Conservation (phyloP, 768 basidiomycete species). For the Roridomyces roridus region DNA sequence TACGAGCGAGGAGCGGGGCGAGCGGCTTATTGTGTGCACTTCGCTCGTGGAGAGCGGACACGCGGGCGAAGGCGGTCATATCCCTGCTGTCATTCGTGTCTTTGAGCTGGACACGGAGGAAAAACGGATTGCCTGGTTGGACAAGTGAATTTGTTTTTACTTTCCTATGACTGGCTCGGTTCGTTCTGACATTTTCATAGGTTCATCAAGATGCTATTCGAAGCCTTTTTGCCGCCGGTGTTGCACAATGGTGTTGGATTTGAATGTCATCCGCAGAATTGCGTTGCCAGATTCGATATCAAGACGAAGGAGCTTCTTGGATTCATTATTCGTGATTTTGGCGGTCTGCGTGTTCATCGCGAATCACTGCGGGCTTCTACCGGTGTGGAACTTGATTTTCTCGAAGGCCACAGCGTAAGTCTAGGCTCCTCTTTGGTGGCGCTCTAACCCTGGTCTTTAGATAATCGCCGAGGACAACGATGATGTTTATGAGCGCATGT, state of each 20-base stretch:
- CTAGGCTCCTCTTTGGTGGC: background rate
- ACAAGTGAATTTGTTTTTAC: constrained; percentile 41
- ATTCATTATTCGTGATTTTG: constrained; percentile 65
- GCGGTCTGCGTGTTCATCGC: constrained; percentile 59
- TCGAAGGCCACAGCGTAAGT: constrained; percentile 47
- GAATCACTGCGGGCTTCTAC: constrained; percentile 56
- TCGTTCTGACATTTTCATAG: constrained; percentile 32
- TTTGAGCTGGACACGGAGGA: constrained; percentile 59
- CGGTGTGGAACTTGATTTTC: constrained; percentile 53
- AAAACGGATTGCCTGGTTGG: constrained; percentile 55
- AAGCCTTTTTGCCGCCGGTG: constrained; percentile 62
- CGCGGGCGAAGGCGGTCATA: constrained; percentile 47
- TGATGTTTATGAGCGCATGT: constrained; percentile 63
- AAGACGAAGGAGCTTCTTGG: constrained; percentile 55
- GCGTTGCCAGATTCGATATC: constrained; percentile 58
- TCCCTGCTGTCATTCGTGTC: constrained; percentile 55
- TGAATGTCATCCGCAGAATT: constrained; percentile 67
- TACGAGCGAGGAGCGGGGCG: constrained; percentile 50
- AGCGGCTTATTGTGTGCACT: constrained; percentile 62
- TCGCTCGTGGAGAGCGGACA: constrained; percentile 63
- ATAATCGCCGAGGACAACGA: constrained; percentile 57
- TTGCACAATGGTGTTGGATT: constrained; percentile 63
- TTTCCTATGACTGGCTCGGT: background rate
- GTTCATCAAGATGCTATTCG: constrained; percentile 55
- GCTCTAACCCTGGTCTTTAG: too few species aligned